Percentiles rank a stretch among this genome's conserved stretches.
Evolutionary conservation across 108 stramenopile species (phyloP).

Genomic region (Nannochloropsis gaditana): DNA sequence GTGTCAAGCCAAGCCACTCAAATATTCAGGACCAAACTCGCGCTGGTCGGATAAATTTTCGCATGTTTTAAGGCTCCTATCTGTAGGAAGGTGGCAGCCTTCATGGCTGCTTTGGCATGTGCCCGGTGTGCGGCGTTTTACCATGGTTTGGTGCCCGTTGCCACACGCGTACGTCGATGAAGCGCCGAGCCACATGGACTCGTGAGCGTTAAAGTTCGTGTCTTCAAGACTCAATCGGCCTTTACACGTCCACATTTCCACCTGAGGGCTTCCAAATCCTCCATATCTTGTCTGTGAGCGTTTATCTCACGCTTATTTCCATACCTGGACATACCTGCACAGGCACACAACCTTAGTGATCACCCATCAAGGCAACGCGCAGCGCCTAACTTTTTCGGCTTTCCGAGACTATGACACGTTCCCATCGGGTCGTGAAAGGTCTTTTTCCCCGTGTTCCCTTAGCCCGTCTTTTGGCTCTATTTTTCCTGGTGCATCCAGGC

Average conservation of each 20-base stretch:
- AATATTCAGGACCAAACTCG: too few relatives aligned
- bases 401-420: not conserved
- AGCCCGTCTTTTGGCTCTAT: not conserved
- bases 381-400: not conserved
- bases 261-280: not conserved
- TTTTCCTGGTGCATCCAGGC: constrained; percentile 7
- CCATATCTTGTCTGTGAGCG: not conserved
- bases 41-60: too few relatives aligned
- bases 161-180: constrained; percentile 11
- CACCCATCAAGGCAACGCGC: not conserved
- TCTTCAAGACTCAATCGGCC: not conserved
- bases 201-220: not conserved
- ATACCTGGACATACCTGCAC: not conserved
- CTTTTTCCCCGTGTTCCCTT: not conserved
- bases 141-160: too few relatives aligned
- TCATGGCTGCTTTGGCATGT: too few relatives aligned
- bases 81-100: too few relatives aligned
- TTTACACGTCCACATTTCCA: constrained; percentile 13
- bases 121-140: too few relatives aligned
- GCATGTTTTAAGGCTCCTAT: too few relatives aligned
- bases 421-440: not conserved
- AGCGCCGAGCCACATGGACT: not conserved
- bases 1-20: too few relatives aligned
- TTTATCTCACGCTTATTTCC: not conserved
- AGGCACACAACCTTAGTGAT: not conserved